Percentiles rank a stretch among this genome's conserved stretches.
These are phyloP conservation scores for Eimeria acervulina DNA, from an alignment of 169 alveolate genomes.

Conservation along the genomic window DNA sequence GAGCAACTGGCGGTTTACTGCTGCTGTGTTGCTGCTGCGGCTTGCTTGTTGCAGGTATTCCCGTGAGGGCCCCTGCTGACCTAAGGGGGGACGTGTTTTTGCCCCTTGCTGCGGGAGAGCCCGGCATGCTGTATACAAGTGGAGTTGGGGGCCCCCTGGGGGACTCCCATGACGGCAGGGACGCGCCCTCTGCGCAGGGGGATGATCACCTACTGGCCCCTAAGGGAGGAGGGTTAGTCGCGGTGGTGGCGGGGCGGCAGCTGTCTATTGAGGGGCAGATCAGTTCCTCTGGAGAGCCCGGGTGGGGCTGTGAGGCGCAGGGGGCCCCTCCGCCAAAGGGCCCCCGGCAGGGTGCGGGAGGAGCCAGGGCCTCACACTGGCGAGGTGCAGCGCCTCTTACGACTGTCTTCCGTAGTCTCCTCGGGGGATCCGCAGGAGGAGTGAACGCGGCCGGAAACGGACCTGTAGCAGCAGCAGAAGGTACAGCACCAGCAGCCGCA, in stretches of 20 bases:
- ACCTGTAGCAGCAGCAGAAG: not conserved
- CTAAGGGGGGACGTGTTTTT: not conserved
- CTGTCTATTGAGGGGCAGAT: constrained; percentile 67
- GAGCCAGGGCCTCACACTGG: not conserved
- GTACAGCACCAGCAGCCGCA: not conserved
- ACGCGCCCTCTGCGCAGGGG: not conserved
- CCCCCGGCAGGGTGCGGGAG: not conserved
- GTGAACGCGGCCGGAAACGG: not conserved
- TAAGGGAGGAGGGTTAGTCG: constrained; percentile 74
- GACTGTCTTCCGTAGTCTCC: not conserved
- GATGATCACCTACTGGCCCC: not conserved
- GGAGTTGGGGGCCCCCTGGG: not conserved
- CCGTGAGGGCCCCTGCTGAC: constrained; percentile 19
- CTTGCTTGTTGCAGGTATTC: not conserved
- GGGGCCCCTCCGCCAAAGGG: not conserved
- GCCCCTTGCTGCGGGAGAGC: constrained; percentile 29
- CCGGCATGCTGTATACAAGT: not conserved
- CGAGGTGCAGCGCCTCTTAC: not conserved
- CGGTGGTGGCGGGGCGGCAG: constrained; percentile 24
- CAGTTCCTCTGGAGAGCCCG: constrained; percentile 75
- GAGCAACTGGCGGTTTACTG: not conserved
- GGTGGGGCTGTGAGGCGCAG: constrained; percentile 45
- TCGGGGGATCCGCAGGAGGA: not conserved
- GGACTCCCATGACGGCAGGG: not conserved
- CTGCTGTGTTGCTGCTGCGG: constrained; percentile 12